Base-by-base conservation (phyloP, 495 filamentous ascomycete species). In the Hyaloscypha bicolor region DNA sequence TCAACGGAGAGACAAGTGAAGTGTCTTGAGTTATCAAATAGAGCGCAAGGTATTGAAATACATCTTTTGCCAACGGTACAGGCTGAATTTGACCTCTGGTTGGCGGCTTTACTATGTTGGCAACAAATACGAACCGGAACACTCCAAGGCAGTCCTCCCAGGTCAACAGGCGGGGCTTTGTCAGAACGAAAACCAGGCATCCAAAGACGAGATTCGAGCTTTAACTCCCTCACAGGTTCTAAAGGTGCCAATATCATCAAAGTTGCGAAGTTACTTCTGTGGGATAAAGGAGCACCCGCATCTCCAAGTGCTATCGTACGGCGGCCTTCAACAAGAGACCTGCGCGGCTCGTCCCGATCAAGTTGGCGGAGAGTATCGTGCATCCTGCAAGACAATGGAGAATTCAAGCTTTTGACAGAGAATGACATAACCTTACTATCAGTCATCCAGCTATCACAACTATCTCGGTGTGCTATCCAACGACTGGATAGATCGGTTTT, bases 181-280 rank as follows among this genome's bases (percentile, higher is more conserved):
- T 4, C 52, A 29, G 69, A 72, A 16, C 52, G 65, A 11, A 37
- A 53, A 42, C 57, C 68, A 53, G 56, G 45, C 9, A 12, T 55
- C 4, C 37, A 25, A 48, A 66, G 58, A 45, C 62, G 70, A 35
- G 69, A 70, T 51, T 71, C 70, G 19, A 56, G n/a, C 19, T 63
- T 83, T 81, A 48, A 71, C 79, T 39, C 56, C 12, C 1, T 29
- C 22, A 42, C 51, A 9, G 32, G 21, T 14, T 56, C 55, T 2
- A 94, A 90, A 72, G 91, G 94, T 64, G 86, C 88, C 14, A 87
- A 93, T 42, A 97, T 98, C 66, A 99, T 98, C 79, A 99, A 99
- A 75, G 92, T 97, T 60, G 96, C 93, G 51, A 97, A 93, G 74
- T 90, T 98, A 81, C 86, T 94, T 69, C 85, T 94, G 37, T 98